Conservation (phyloP, 805 yeast species). For the Candida coquimbonensis region DNA sequence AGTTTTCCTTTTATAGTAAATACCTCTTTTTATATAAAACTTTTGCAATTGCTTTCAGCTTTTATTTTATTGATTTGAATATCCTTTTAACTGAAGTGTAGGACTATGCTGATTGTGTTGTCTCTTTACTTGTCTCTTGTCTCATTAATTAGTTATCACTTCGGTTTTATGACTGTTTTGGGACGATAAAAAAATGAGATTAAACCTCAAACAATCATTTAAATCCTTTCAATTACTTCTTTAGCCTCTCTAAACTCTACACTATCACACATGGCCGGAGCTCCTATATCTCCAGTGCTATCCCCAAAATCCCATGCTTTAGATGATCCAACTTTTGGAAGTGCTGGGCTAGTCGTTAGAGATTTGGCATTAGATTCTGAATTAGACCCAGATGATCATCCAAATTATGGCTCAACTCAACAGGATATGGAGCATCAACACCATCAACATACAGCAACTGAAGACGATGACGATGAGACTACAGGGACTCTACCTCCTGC, state of each 20-base stretch:
- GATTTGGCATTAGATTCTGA: constrained; percentile 5
- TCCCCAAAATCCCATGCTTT: constrained; percentile 8
- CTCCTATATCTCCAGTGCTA: constrained; percentile 5
- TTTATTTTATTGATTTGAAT: neutral
- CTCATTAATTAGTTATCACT: too few relatives aligned
- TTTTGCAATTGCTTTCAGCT: neutral
- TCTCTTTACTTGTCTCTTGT: too few relatives aligned
- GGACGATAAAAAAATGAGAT: too few relatives aligned
- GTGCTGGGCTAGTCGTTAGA: constrained; percentile 7
- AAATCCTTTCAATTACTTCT: too few relatives aligned
- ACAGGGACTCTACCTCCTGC: neutral
- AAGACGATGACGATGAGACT: neutral
- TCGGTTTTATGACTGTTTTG: too few relatives aligned
- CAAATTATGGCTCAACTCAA: constrained; percentile 6
- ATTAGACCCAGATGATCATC: neutral
- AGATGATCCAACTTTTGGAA: constrained; percentile 7
- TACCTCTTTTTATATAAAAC: neutral
- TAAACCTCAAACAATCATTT: too few relatives aligned
- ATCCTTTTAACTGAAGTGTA: neutral
- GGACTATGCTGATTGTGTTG: too few relatives aligned
- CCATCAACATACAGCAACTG: neutral
- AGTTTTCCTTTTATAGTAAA: neutral
- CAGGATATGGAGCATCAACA: neutral
- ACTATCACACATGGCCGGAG: neutral
- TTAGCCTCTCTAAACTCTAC: too few relatives aligned